Evolutionary conservation across 163 green algal genomes (phyloP), one percentile per base, ranked within the genome.

Genomic region (Scenedesmus sp.): DNA sequence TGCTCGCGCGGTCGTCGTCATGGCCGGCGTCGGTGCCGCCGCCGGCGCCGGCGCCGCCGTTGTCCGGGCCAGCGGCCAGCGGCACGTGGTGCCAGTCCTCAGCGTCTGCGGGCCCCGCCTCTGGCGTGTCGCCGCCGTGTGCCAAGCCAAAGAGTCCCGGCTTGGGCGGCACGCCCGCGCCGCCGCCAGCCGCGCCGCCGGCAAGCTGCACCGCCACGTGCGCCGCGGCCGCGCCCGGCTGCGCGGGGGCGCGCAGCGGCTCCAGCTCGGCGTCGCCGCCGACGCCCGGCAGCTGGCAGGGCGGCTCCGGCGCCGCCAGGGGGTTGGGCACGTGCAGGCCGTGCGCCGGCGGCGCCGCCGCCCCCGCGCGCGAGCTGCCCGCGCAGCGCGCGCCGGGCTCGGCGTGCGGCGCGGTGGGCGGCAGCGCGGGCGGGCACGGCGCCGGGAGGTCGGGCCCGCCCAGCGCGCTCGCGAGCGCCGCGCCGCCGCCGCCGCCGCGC

Each of bases 141-240:
- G n/a, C n/a, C n/a, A n/a, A n/a, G n/a, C n/a, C n/a, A n/a, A n/a
- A n/a, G n/a, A n/a, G n/a, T n/a, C n/a, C n/a, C n/a, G n/a, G n/a
- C n/a, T n/a, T n/a, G n/a, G n/a, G 28, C 20, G 15, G 67, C 7
- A 26, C 29, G 29, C 44, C 33, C 7, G 15, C 31, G 26, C 57
- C 17, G 13, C 17, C 53, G n/a, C 24, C 11, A 63, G 44, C 39
- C 7, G 7, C 39, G 39, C 39, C n/a, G n/a, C n/a, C n/a, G n/a
- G n/a, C n/a, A n/a, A 72, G 54, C 53, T 77, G 69, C 45, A 77
- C 53, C 15, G 54, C 67, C 22, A 67, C 69, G 44, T 69, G 29
- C 18, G 67, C 33, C 18, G 15, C n/a, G n/a, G n/a, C n/a, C n/a
- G n/a, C n/a, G n/a, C n/a, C n/a, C n/a, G n/a, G n/a, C n/a, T n/a